These are phyloP conservation scores for Paramyrothecium sp. DNA, from an alignment of 2,329 filamentous ascomycete genomes.

Conservation along the genomic window DNA sequence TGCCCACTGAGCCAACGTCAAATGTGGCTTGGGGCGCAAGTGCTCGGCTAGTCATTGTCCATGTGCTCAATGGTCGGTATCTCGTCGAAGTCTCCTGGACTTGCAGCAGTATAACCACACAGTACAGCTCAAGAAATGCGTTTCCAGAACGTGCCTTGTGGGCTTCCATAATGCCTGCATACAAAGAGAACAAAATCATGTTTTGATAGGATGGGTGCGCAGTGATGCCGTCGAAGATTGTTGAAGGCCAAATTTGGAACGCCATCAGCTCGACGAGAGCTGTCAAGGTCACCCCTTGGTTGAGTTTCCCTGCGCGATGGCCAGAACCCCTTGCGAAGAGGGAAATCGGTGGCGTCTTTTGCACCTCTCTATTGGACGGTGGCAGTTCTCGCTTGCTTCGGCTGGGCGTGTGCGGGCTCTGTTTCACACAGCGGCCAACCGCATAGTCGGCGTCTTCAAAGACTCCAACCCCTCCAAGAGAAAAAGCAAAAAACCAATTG, in stretches of 20 bases:
- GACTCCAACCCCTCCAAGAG: neutral
- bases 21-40: no score
- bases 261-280: neutral
- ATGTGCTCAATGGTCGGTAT: no score
- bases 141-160: no score
- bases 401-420: neutral
- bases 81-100: no score
- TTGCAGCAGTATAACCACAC: no score
- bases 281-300: neutral
- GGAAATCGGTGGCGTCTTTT: neutral
- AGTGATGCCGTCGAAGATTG: no score
- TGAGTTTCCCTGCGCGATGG: neutral
- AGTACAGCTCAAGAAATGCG: no score
- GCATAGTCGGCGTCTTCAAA: neutral
- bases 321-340: neutral
- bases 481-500: neutral
- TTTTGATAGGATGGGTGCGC: no score
- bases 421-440: neutral
- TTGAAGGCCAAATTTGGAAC: neutral
- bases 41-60: no score
- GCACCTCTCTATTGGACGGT: neutral
- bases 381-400: neutral
- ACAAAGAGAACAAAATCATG: no score
- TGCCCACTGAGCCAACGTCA: no score
- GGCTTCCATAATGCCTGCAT: no score